Conservation (phyloP, 257 asterid species). For the Salvia splendens region DNA sequence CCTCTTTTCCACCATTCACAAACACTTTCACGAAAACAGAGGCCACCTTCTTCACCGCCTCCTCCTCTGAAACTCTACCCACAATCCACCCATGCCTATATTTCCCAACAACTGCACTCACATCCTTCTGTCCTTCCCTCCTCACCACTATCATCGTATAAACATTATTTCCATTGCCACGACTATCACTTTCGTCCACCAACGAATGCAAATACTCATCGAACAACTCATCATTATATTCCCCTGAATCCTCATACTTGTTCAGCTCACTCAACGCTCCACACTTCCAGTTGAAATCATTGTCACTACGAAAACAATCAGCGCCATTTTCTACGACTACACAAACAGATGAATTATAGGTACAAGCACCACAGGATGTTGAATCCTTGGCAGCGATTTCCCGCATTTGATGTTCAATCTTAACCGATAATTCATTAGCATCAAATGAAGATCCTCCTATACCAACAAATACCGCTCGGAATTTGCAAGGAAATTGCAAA, state of each 20-base stretch:
- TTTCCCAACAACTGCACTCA: constrained; percentile 76
- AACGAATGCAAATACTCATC: constrained; percentile 62
- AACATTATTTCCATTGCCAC: constrained; percentile 45
- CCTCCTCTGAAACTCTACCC: constrained; percentile 57
- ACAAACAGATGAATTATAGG: constrained; percentile 46
- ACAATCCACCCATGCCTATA: constrained; percentile 85
- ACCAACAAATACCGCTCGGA: constrained; percentile 64
- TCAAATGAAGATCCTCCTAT: constrained; percentile 31
- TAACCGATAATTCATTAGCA: constrained; percentile 52
- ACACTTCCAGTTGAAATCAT: constrained; percentile 54
- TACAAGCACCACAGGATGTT: constrained; percentile 65
- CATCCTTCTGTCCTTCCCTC: constrained; percentile 46
- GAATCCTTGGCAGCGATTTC: constrained; percentile 42
- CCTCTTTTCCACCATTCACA: constrained; percentile 84
- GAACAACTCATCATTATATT: constrained; percentile 47
- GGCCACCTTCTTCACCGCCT: constrained; percentile 61
- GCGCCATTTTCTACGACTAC: constrained; percentile 59
- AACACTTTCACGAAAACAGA: constrained; percentile 72
- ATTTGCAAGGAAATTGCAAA: constrained; percentile 67
- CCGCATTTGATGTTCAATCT: constrained; percentile 51
- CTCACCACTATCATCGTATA: constrained; percentile 70
- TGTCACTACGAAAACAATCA: constrained; percentile 41
- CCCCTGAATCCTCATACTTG: constrained; percentile 30
- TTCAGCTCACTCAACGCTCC: constrained; percentile 51
- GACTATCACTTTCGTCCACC: constrained; percentile 35